Percentiles rank a stretch among this genome's conserved stretches.
These are phyloP conservation scores for Hyaloscypha finlandica DNA, from an alignment of 495 filamentous ascomycete genomes.

Conservation along the genomic window DNA sequence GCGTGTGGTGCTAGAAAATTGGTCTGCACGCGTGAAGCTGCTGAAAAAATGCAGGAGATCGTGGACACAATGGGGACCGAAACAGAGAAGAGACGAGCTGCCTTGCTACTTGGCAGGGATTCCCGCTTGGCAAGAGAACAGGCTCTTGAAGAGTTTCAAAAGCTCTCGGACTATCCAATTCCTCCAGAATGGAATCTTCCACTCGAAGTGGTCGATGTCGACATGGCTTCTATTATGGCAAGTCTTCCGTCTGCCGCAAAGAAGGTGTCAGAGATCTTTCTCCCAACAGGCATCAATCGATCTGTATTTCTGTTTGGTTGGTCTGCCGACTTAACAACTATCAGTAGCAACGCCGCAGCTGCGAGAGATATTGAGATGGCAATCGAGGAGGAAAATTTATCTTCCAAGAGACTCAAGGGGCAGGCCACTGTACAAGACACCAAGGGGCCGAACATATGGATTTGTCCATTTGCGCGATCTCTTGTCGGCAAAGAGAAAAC, in stretches of 20 bases:
- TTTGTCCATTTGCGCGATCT: slow-evolving; percentile 62
- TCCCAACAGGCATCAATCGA: slow-evolving; percentile 60
- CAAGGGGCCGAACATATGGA: slow-evolving; percentile 60
- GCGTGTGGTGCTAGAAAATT: slow-evolving; percentile 54
- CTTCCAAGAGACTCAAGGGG: background rate
- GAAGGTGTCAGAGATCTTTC: slow-evolving; percentile 37
- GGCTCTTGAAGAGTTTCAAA: slow-evolving; percentile 26
- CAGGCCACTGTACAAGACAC: slow-evolving; percentile 31
- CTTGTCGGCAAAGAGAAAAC: slow-evolving; percentile 57
- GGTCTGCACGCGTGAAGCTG: slow-evolving; percentile 65
- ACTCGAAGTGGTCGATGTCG: slow-evolving; percentile 32
- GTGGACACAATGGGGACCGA: slow-evolving; percentile 66
- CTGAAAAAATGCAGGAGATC: slow-evolving; percentile 64
- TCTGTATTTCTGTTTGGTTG: slow-evolving; percentile 74
- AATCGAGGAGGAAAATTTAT: slow-evolving; percentile 41
- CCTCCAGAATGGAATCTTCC: slow-evolving; percentile 35
- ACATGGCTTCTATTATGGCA: slow-evolving; percentile 17
- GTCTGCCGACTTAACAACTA: slow-evolving; percentile 57
- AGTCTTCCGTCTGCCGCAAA: slow-evolving; percentile 23
- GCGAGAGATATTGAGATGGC: slow-evolving; percentile 61
- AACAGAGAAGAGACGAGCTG: slow-evolving; percentile 57
- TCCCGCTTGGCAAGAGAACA: slow-evolving; percentile 6
- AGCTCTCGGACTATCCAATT: slow-evolving; percentile 32
- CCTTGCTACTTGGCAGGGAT: slow-evolving; percentile 41
- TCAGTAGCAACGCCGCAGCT: slow-evolving; percentile 68